Conservation (phyloP, 495 filamentous ascomycete genomes). For the Penicillium antarcticum region DNA sequence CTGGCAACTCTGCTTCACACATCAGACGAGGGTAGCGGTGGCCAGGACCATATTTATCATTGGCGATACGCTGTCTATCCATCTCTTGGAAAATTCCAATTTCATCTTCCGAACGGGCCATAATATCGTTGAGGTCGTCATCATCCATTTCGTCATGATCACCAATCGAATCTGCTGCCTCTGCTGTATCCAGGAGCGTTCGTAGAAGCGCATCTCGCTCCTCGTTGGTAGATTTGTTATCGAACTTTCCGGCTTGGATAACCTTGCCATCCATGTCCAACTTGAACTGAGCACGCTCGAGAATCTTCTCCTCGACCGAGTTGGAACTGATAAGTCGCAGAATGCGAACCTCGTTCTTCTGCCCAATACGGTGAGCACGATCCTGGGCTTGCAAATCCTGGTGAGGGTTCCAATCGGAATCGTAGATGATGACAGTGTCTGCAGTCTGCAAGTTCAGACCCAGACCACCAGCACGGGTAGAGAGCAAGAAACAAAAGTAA, state of each 20-base stretch:
- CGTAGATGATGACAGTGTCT: conserved; percentile 98
- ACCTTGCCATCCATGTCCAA: conserved; percentile 99
- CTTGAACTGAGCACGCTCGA: conserved; percentile 96
- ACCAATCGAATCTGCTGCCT: conserved; percentile 72
- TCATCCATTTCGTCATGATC: conserved; percentile 94
- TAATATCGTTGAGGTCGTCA: conserved; percentile 89
- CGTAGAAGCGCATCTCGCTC: conserved; percentile 94
- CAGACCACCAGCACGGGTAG: conserved; percentile 97
- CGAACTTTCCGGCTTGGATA: conserved; percentile 97
- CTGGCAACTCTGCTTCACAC: conserved; percentile 83
- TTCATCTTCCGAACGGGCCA: conserved; percentile 74
- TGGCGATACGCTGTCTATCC: conserved; percentile 67
- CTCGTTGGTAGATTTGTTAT: conserved; percentile 98
- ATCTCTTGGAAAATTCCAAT: conserved; percentile 67
- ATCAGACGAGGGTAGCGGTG: conserved; percentile 73
- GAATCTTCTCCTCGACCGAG: conserved; percentile 97
- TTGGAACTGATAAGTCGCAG: conserved; percentile 91
- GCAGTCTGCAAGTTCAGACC: conserved; percentile 96
- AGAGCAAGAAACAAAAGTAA: conserved; percentile 96
- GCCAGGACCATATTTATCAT: conserved; percentile 64
- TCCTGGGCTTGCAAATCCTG: conserved; percentile 99
- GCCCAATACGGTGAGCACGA: conserved; percentile 98
- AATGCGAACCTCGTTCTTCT: conserved; percentile 99
- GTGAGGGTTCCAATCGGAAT: conserved; percentile 99
- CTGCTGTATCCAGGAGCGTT: conserved; percentile 86